phyloP scores from a whole-genome alignment of 768 basidiomycete species.

The Kwoniella bestiolae region DNA sequence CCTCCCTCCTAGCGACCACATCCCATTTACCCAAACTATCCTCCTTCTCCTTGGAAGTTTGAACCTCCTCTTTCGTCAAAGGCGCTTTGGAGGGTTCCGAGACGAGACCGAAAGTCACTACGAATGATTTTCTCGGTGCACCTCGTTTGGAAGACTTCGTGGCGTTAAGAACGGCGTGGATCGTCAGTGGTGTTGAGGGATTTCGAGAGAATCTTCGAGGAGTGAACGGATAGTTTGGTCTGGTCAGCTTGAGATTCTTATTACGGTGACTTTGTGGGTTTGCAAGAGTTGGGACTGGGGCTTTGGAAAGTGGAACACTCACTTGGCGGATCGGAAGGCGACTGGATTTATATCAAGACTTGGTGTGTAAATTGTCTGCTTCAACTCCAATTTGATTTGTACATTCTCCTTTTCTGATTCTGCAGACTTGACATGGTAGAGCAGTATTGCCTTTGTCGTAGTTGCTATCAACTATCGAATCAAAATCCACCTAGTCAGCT shows the following conservation, averaged over 20 bases:
- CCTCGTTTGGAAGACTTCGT: conserved; percentile 40
- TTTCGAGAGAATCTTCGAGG: conserved; percentile 24
- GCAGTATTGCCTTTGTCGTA: conserved; percentile 38
- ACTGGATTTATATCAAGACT: conserved; percentile 46
- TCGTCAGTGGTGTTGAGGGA: conserved; percentile 29
- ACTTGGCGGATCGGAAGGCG: conserved; percentile 53
- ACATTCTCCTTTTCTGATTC: conserved; percentile 26
- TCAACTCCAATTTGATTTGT: conserved; percentile 27
- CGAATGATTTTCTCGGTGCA: conserved; percentile 48
- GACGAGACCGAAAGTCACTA: conserved; percentile 41
- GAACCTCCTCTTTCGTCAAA: conserved; percentile 32
- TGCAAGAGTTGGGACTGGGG: too few relatives aligned
- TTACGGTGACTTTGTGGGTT: too few relatives aligned
- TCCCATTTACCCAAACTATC: conserved; percentile 71
- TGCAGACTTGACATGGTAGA: conserved; percentile 35
- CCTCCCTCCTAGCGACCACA: conserved; percentile 68
- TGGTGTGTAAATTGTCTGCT: conserved; percentile 48
- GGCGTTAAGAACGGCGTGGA: conserved; percentile 56
- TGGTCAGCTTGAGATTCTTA: too few relatives aligned
- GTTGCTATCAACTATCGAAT: conserved; percentile 50
- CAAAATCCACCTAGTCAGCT: background rate
- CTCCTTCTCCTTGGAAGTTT: conserved; percentile 20
- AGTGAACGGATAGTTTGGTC: too few relatives aligned
- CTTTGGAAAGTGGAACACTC: conserved; percentile 13
- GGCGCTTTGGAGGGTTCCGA: conserved; percentile 33